These are phyloP conservation scores for Fusarium pseudocircinatum DNA, from an alignment of 2,329 filamentous ascomycete genomes.

Conservation along the genomic window DNA sequence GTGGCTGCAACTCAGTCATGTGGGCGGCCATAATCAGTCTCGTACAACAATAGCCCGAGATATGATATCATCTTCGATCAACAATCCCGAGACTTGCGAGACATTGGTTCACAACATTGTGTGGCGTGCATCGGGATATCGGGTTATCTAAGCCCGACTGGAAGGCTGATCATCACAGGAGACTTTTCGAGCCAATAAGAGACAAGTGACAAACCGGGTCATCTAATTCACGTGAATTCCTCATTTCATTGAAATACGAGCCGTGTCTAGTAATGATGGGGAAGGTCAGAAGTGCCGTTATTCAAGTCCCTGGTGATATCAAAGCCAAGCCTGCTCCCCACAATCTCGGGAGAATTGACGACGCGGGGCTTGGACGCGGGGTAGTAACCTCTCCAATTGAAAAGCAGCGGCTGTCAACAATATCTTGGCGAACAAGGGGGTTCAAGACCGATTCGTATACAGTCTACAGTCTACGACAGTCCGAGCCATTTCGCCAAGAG, in stretches of 20 bases:
- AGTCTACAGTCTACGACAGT: too few relatives aligned
- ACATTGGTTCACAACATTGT: neutral
- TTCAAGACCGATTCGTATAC: neutral
- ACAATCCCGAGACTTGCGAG: fast-evolving
- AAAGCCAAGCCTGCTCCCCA: neutral
- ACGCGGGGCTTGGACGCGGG: neutral
- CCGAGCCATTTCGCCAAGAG: neutral
- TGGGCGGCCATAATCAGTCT: neutral
- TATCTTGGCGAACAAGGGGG: neutral
- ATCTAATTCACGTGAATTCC: fast-evolving
- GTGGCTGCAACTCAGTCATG: neutral
- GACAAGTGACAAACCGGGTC: fast-evolving
- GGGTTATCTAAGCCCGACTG: neutral
- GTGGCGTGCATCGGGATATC: neutral
- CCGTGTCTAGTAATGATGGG: neutral
- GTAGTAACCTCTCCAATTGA: neutral
- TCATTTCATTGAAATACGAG: neutral
- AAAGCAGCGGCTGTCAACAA: neutral
- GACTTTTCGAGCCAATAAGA: neutral
- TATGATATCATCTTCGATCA: fast-evolving
- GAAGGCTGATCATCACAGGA: neutral
- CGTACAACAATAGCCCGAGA: neutral
- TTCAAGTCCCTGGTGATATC: neutral
- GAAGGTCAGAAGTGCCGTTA: neutral
- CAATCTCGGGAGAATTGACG: neutral